Percentiles rank a stretch among this genome's conserved stretches.
Evolutionary conservation across 495 filamentous ascomycete species (phyloP).

Genomic region (Tirmania nivea): DNA sequence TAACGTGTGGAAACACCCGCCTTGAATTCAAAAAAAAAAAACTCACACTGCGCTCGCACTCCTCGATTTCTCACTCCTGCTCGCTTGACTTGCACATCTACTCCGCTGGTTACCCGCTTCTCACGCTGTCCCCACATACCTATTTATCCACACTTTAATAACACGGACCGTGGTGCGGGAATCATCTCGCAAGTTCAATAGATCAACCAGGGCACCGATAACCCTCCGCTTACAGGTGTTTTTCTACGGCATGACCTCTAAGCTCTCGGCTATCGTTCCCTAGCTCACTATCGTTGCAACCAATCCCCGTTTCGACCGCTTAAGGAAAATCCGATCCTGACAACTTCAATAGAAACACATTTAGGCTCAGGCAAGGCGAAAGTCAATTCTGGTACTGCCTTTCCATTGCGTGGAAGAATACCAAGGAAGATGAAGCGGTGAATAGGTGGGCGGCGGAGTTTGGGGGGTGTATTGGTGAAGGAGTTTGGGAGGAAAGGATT

Average conservation of each 20-base stretch:
- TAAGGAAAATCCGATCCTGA: background rate
- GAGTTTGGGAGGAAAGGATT: background rate
- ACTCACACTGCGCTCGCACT: too few species aligned
- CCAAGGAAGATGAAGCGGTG: background rate
- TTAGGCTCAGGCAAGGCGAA: background rate
- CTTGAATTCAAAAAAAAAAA: too few species aligned
- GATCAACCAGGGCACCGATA: too few species aligned
- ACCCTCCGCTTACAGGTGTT: too few species aligned
- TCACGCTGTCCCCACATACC: too few species aligned
- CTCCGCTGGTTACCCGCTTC: too few species aligned
- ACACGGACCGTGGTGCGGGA: background rate
- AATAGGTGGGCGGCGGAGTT: background rate
- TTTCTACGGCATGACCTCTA: too few species aligned
- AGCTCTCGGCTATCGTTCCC: background rate
- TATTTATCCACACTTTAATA: too few species aligned
- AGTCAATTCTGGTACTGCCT: background rate
- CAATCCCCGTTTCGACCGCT: background rate
- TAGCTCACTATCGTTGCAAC: background rate
- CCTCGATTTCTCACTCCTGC: too few species aligned
- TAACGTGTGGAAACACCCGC: too few species aligned
- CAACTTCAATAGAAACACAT: background rate
- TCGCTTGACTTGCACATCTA: too few species aligned
- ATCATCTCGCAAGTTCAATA: background rate
- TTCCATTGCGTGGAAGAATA: background rate
- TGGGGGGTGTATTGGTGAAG: background rate